Evolutionary conservation across 148 eudicot genomes (phyloP), one percentile per base, ranked within the genome.

Genomic region (Beta vulgaris): DNA sequence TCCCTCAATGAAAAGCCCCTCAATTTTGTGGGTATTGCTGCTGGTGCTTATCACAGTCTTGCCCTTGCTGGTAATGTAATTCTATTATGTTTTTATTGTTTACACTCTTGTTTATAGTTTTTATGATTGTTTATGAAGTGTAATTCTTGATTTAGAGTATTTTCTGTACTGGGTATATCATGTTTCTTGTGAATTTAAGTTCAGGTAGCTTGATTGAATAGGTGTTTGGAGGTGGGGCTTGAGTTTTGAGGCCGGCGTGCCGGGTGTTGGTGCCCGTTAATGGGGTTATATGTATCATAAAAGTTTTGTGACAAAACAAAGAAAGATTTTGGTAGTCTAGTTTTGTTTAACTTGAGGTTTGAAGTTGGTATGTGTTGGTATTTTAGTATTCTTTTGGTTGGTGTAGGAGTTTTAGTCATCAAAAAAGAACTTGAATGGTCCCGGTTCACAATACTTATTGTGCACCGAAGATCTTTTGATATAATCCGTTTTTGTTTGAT

Each of bases 11-110:
- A 59, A 35, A 43, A 61, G 25, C 58, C 54, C 49, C 53, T 76
- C 55, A 89, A 78, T 54, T 79, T 89, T 78, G 83, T 87, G 19
- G 88, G 77, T 21, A 79, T 89, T 61, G 86, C 93, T 58, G 88
- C 96, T 55, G 98, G 98, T 67, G 91, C 96, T 80, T 93, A 93
- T 75, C 98, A 93, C 55, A 86, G 88, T 79, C 91, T 89, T 67
- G 96, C 96, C 70, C 91, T 93, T 84, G 80, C 90, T 81, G 98
- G 98, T 93, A 73, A 60, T 63, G 7, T 39, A 61, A 63, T 19
- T 29, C 9, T 19, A 0, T 36, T 42, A 12, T 40, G 60, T 34
- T 15, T 28, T 54, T 37, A 28, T 14, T 31, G 4, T 53, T 54
- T n/a, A n/a, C n/a, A n/a, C n/a, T n/a, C n/a, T n/a, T n/a, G n/a